Evolutionary conservation across 495 filamentous ascomycete genomes (phyloP), one percentile per base, ranked within the genome.

Genomic region (Cercophora sp.): DNA sequence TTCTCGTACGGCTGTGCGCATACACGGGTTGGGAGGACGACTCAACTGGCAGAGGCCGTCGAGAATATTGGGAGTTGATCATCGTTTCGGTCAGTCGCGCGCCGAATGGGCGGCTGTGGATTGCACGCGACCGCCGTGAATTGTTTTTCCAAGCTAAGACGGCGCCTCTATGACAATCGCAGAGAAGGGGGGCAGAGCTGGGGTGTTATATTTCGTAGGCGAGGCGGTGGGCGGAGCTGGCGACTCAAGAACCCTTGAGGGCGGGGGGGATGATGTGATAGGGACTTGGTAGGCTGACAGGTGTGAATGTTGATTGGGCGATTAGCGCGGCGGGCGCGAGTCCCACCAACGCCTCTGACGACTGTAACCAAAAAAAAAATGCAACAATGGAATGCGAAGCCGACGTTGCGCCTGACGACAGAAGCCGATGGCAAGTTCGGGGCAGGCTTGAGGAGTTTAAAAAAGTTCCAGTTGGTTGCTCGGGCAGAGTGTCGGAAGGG

Each of bases 1-100:
- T 83, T 52, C 81, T 74, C 48, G 74, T 76, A 41, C 80, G 66
- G 25, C 76, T 72, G 66, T 85, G 78, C 62, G 66, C 60, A 59
- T 76, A 76, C 45, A 61, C 41, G 26, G 55, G 39, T 39, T 57
- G 52, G 39, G 56, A 41, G 15, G 66, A 52, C 6, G 67, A 67
- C 20, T 77, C 73, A 34, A 67, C 61, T 40, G 65, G 47, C 15
- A 61, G 47, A 52, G 60, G 61, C 57, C 61, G 54, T 52, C 58
- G 59, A 41, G 61, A 55, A 44, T 60, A 66, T 36, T 64, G 60
- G 15, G 58, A 19, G 9, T 66, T 62, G 18, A 56, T 37, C 60
- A 61, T 60, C 57, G 32, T 51, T 54, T 24, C 53, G 42, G 48
- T 52, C 52, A 55, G 36, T 8, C 29, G 47, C 52, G 62, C 50